Base-by-base conservation (phyloP, 805 yeast genomes). In the Isabelozyma pseudorhagii region DNA sequence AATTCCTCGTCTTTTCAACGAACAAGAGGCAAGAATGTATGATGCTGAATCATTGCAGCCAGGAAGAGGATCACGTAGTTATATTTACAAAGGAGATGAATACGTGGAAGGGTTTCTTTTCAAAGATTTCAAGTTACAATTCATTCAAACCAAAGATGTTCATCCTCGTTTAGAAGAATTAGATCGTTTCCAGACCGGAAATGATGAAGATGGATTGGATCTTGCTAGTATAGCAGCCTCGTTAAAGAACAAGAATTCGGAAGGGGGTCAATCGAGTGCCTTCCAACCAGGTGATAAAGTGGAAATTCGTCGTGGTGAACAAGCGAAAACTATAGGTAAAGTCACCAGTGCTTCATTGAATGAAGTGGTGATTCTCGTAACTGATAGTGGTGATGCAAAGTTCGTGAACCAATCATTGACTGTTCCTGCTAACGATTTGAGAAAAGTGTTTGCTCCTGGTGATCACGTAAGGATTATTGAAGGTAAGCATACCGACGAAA, bases 271-370 rank as follows among this genome's bases (percentile, higher is more conserved):
- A 42, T 61, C 69, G 9, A 63, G 71, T 36, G 66, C 73, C 7
- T 93, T 92, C 74, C 97, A 90, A 67, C 89, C 96, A 5, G 97
- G 97, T 57, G 99, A 94, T 67, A 81, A 88, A 57, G 97, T 94
- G 44, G 97, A 92, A 69, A 88, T 94, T 45, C 78, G 88, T 46
- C 83, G 84, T 55, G 99, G 99, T 64, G 99, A 94, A 71, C 97
- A 92, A 70, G 83, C 92, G 43, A 96, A 93, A 52, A 82, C 96
- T 52, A 79, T 80, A 47, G 99, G 97, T 69, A 79, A 79, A 46
- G 96, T 93, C 46, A 70, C 81, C 8, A 78, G 87, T 25, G 81
- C 91, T 1, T 81, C 81, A 13, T 74, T 78, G 49, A 77, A 74
- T 54, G 82, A 82, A 63, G 79, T 81, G 10, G 71, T 80, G 38